Evolutionary conservation across 1,139 yeast genomes (phyloP), one percentile per base, ranked within the genome.

Genomic region (Yamadazyma siamensis): DNA sequence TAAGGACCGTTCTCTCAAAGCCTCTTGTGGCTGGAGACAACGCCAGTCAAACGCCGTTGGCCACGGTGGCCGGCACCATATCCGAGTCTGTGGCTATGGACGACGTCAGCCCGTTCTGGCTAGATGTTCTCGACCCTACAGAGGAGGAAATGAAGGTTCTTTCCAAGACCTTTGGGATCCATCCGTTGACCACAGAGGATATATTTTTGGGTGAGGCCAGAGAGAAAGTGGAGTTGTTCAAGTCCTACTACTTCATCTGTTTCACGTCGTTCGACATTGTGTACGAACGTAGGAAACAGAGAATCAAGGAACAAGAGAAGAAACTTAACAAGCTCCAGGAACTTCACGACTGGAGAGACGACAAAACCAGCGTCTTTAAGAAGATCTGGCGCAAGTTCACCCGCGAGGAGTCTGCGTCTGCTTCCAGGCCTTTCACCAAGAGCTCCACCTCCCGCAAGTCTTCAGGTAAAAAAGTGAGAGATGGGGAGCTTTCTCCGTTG

Each of bases 61-160:
- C 21, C 3, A 20, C 27, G 14, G 25, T 28, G 9, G 39, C 46
- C 9, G 49, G 43, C 3, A 46, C 50, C 1, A 38, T 43, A 8
- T 35, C 54, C 3, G 41, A 41, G 5, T 35, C 40, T 3, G 4
- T 36, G 1, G 18, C 16, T 2, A 16, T 7, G 6, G 27, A 18
- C 8, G 9, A 4, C 6, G 25, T 32, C 14, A 48, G 50, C 3
- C 94, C 95, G 4, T 86, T 85, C 50, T 91, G 98, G 97, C 67
- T 91, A 8, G 98, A 91, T 56, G 85, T 91, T 14, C 63, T 85
- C 34, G 83, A 88, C 48, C 98, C 98, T 3, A 85, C 95, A 0
- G 98, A 89, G 48, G 95, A 86, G 41, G 98, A 91, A 56, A 89
- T 91, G 96, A 88, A 88, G 52, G 94, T 85, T 1, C 51, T 91